Percentiles rank a stretch among this genome's conserved stretches.
Conservation (phyloP, 768 basidiomycete species). For the Pleurotus ostreatus region DNA sequence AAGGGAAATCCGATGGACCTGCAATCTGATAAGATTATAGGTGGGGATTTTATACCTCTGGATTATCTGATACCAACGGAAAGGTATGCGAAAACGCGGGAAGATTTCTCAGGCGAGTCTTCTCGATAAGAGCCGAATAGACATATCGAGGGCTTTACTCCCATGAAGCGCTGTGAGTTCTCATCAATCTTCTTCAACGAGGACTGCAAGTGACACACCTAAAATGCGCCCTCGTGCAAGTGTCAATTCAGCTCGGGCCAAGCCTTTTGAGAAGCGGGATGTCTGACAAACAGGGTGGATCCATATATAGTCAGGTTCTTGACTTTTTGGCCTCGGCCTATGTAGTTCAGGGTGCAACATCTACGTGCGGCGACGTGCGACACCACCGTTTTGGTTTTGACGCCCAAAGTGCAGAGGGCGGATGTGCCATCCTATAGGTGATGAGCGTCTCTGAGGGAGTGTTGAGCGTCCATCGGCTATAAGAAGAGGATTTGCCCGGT, state of each 20-base stretch:
- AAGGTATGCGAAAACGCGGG: not conserved
- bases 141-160: not conserved
- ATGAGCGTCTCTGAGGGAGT: too few species aligned
- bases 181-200: too few species aligned
- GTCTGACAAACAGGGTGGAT: too few species aligned
- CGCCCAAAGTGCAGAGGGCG: too few species aligned
- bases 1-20: not conserved
- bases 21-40: slow-evolving; percentile 6
- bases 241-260: too few species aligned
- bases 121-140: not conserved
- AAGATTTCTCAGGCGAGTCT: slow-evolving; percentile 1
- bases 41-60: not conserved
- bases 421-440: too few species aligned
- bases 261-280: too few species aligned
- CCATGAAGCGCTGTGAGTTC: not conserved
- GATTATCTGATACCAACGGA: slow-evolving; percentile 4
- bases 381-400: too few species aligned
- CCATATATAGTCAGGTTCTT: too few species aligned
- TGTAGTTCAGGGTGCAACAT: too few species aligned
- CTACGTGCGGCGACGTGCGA: too few species aligned
- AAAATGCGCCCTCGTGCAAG: not conserved
- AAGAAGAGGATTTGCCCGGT: not conserved
- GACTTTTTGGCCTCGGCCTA: too few species aligned
- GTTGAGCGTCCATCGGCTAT: not conserved
- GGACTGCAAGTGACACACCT: not conserved